Percentiles rank a stretch among this genome's conserved stretches.
Conservation (phyloP, 176 grass and related monocot species). For the Carex parvula region DNA sequence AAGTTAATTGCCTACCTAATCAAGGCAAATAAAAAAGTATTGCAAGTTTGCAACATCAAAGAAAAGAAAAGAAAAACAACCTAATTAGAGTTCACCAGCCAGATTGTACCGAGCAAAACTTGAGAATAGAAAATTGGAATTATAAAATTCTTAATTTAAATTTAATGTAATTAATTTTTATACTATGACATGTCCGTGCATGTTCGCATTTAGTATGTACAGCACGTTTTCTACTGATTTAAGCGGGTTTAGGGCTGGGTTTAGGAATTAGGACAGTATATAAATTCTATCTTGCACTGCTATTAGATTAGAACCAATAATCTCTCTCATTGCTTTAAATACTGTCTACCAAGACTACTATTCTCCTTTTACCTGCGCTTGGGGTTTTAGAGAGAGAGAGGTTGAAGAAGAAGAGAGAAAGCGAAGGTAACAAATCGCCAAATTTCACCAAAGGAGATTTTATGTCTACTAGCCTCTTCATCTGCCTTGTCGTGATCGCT, state of each 20-base stretch:
- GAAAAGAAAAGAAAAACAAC: background rate
- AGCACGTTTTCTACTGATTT: constrained; percentile 25
- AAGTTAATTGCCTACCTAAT: background rate
- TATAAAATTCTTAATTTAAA: background rate
- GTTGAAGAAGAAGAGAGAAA: constrained; percentile 13
- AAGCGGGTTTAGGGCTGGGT: no score
- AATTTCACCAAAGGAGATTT: background rate
- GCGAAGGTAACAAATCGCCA: constrained; percentile 22
- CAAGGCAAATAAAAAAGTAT: background rate
- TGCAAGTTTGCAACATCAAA: background rate
- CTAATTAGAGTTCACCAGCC: background rate
- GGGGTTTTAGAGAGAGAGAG: constrained; percentile 66
- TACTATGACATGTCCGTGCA: constrained; percentile 6
- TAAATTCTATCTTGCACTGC: background rate
- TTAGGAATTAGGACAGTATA: background rate
- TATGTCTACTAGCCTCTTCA: constrained; percentile 77
- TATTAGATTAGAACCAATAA: background rate
- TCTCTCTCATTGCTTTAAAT: constrained; percentile 41
- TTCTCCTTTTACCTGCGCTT: constrained; percentile 42
- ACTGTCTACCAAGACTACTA: constrained; percentile 18
- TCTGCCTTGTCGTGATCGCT: constrained; percentile 52
- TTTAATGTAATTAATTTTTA: background rate
- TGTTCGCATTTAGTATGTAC: constrained; percentile 21
- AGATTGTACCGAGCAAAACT: background rate
- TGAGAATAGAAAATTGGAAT: background rate